phyloP scores from a whole-genome alignment of 768 basidiomycete species.

The Suillus variegatus region DNA sequence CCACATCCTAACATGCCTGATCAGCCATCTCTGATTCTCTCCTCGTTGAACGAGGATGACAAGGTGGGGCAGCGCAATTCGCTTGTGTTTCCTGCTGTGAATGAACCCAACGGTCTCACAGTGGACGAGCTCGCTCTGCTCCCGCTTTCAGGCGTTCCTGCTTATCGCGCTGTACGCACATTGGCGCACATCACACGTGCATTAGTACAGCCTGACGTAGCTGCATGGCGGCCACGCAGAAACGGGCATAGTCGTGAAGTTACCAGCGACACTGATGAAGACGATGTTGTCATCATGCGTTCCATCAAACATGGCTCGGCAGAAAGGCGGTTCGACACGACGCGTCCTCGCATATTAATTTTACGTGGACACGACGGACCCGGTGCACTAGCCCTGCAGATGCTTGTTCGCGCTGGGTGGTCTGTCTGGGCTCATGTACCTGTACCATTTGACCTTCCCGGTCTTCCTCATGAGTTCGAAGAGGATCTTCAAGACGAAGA shows the following conservation, averaged over 20 bases:
- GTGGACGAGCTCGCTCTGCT: slow-evolving; percentile 80
- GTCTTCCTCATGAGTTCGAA: slow-evolving; percentile 35
- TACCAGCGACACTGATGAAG: slow-evolving; percentile 18
- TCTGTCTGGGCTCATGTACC: slow-evolving; percentile 73
- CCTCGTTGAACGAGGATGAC: slow-evolving; percentile 12
- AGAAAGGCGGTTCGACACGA: slow-evolving; percentile 14
- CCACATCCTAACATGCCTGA: slow-evolving; percentile 58
- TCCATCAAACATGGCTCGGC: slow-evolving; percentile 7
- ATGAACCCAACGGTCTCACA: slow-evolving; percentile 33
- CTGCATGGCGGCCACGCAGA: neutral
- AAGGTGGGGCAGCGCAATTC: slow-evolving; percentile 15
- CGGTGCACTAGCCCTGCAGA: slow-evolving; percentile 77
- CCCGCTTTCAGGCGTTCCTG: slow-evolving; percentile 77
- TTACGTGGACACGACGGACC: slow-evolving; percentile 73
- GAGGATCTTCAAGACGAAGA: slow-evolving; percentile 34
- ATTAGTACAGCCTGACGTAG: slow-evolving; percentile 17
- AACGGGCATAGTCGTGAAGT: slow-evolving; percentile 21
- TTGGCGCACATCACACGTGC: slow-evolving; percentile 41
- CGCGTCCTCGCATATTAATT: slow-evolving; percentile 53
- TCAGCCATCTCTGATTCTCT: slow-evolving; percentile 18
- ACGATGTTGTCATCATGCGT: neutral
- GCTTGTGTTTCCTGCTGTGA: slow-evolving; percentile 10
- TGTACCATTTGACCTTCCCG: slow-evolving; percentile 34
- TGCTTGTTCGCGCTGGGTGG: slow-evolving; percentile 71
- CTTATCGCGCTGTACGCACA: slow-evolving; percentile 78